Evolutionary conservation across 768 basidiomycete species (phyloP).

Genomic region (Omphalotus guepiniiformis): DNA sequence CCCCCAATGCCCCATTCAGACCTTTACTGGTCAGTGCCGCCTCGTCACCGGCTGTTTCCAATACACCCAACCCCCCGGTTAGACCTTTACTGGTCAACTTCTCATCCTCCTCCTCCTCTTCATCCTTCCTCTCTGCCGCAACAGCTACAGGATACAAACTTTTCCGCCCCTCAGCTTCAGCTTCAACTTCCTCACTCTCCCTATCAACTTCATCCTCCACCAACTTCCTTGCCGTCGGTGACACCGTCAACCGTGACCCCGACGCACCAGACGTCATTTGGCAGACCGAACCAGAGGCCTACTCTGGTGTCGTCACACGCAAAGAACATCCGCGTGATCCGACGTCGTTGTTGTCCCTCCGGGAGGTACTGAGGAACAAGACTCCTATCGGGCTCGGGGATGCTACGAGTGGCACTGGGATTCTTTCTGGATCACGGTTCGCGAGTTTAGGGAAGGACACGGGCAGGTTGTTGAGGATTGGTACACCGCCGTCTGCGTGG

Average conservation of each 20-base stretch:
- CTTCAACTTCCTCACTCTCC: too few species aligned
- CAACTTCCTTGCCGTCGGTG: too few species aligned
- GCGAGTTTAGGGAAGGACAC: constrained; percentile 11
- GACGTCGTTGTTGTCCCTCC: constrained; percentile 50
- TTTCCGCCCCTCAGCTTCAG: constrained; percentile 37
- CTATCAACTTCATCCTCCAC: too few species aligned
- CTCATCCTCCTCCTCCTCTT: constrained; percentile 26
- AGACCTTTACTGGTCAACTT: constrained; percentile 21
- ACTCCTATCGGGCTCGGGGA: too few species aligned
- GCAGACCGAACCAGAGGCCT: constrained; percentile 60
- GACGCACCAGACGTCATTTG: constrained; percentile 54
- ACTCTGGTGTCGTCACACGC: constrained; percentile 54
- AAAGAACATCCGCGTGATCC: constrained; percentile 63
- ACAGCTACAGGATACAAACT: constrained; percentile 39
- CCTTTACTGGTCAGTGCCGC: too few species aligned
- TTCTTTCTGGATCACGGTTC: constrained; percentile 12
- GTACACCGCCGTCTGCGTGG: constrained; percentile 40
- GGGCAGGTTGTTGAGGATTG: neutral
- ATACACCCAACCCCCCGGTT: constrained; percentile 18
- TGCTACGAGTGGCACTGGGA: neutral
- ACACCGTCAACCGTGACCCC: constrained; percentile 49
- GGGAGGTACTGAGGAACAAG: constrained; percentile 60
- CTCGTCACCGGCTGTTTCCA: too few species aligned
- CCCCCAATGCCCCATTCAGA: constrained; percentile 13
- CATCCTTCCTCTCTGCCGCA: constrained; percentile 47